Percentiles rank a stretch among this genome's conserved stretches.
Conservation (phyloP, 495 filamentous ascomycete genomes). For the Hypoxylon cercidicola region DNA sequence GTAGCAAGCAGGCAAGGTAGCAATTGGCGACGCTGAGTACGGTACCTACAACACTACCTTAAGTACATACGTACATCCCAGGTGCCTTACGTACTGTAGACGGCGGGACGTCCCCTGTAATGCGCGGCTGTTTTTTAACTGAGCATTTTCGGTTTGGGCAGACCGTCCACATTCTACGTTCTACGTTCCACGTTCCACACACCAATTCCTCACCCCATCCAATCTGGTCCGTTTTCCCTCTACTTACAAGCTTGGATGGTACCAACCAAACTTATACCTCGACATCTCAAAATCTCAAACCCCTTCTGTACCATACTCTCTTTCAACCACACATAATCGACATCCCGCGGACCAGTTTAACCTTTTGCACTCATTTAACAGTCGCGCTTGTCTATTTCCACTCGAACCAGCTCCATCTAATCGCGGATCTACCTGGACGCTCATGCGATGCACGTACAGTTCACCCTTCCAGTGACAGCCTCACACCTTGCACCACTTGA, state of each 20-base stretch:
- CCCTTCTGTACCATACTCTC: constrained; percentile 6
- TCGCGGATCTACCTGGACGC: constrained; percentile 8
- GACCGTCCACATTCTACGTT: constrained; percentile 32
- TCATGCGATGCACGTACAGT: constrained; percentile 47
- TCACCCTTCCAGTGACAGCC: constrained; percentile 40
- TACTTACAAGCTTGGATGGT: constrained; percentile 24
- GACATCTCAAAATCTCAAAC: constrained; percentile 13
- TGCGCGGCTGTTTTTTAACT: constrained; percentile 14
- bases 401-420: constrained; percentile 4
- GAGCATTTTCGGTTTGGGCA: constrained; percentile 11
- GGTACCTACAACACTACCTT: not conserved
- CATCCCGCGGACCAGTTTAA: not conserved
- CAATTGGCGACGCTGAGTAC: too few species aligned
- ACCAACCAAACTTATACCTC: constrained; percentile 18
- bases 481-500: constrained; percentile 30
- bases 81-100: too few species aligned
- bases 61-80: not conserved
- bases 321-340: constrained; percentile 19
- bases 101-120: not conserved
- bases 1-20: too few species aligned
- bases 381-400: constrained; percentile 5
- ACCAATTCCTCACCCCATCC: constrained; percentile 31
- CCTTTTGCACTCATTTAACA: too few species aligned
- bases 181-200: constrained; percentile 37
- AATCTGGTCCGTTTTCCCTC: constrained; percentile 31